These are phyloP conservation scores for Penstemon davidsonii DNA, from an alignment of 257 asterid genomes.

Conservation along the genomic window DNA sequence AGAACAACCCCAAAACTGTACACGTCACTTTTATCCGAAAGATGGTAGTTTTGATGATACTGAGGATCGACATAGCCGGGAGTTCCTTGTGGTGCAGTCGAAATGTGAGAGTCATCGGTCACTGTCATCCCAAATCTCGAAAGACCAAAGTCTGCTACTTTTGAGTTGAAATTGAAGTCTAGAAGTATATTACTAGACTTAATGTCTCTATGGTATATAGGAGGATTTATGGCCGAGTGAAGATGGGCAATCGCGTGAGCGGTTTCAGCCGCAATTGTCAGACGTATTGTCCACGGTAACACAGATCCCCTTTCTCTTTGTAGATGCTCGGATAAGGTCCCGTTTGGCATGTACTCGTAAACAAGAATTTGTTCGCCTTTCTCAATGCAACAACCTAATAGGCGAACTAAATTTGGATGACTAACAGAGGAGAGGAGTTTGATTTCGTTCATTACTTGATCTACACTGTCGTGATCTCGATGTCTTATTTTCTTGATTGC, in stretches of 20 bases:
- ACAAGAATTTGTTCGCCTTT: constrained; percentile 87
- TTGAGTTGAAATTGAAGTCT: constrained; percentile 69
- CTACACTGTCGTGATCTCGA: constrained; percentile 62
- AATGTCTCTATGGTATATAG: constrained; percentile 85
- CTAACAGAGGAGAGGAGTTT: constrained; percentile 83
- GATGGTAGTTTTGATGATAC: constrained; percentile 91
- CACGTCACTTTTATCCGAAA: constrained; percentile 91
- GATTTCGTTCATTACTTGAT: constrained; percentile 88
- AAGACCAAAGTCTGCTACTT: constrained; percentile 92
- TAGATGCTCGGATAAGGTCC: constrained; percentile 86
- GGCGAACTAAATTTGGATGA: constrained; percentile 92
- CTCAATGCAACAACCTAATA: constrained; percentile 86
- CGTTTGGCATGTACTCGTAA: constrained; percentile 84
- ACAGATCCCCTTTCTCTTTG: constrained; percentile 61
- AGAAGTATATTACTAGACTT: constrained; percentile 85
- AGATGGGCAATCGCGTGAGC: constrained; percentile 87
- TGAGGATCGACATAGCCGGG: constrained; percentile 97
- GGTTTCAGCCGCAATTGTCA: constrained; percentile 82
- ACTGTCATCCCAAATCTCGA: constrained; percentile 87
- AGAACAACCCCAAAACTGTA: constrained; percentile 97
- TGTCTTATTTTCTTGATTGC: constrained; percentile 76
- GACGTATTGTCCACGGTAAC: constrained; percentile 86
- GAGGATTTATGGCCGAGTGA: constrained; percentile 77
- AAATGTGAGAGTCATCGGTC: constrained; percentile 88
- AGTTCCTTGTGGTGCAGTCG: constrained; percentile 97